Evolutionary conservation across 2,329 filamentous ascomycete genomes (phyloP), one percentile per base, ranked within the genome.

Genomic region (Dryadomyces sulphureus): DNA sequence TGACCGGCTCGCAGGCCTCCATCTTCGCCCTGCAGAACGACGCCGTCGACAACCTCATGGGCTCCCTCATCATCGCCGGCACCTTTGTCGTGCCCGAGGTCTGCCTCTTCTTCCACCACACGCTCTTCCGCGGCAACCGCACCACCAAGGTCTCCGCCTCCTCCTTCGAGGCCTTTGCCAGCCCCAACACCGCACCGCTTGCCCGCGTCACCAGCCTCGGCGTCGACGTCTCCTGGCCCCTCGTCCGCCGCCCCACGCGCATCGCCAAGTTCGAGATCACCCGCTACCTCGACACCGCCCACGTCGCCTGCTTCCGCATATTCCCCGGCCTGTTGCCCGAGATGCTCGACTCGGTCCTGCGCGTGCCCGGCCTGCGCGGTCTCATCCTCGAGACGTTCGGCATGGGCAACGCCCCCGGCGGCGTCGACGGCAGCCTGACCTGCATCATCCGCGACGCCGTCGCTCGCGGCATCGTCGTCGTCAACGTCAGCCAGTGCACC

Each of bases 51-150:
- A 95, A 94, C 57, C 73, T 95, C 12, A 74, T 94, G 5, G 85
- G 85, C 19, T 89, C 86, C 1, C 72, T 94, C 57, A 87, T 94
- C 57, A 82, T 94, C 47, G 89, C 89, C 3, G 87, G 87, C 30
- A 92, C 92, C 49, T 94, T 94, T 59, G 84, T 87, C 66, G 86
- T 95, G 48, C 88, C 89, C 0, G 89, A 94, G 61, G 89, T 95
- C 45, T 89, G 86, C 59, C 72, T 95, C 32, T 94, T 93, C 68
- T 95, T 95, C 70, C 86, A 92, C 63, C 84, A 93, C 65, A 86
- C 81, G 54, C 74, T 95, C 19, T 93, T 89, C 65, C 79, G 89
- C 22, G 89, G 89, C 16, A 94, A 94, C 63, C 72, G 89, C 49
- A 80, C 84, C 9, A 92, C 85, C 51, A 95, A 95, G 62, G 78